phyloP scores from a whole-genome alignment of 257 asterid species.

The Petunia axillaris region DNA sequence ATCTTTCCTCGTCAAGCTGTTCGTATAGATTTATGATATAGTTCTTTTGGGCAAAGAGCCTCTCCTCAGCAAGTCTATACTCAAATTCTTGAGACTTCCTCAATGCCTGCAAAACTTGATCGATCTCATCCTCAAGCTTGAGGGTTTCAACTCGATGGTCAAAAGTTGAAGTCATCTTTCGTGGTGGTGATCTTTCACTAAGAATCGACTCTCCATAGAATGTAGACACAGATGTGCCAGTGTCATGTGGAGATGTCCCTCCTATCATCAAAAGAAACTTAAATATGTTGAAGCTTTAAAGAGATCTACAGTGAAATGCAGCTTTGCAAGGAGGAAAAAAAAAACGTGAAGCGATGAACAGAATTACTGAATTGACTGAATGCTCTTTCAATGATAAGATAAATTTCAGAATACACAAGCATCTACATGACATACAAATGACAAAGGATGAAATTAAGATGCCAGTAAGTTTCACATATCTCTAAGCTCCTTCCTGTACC shows the following conservation, averaged over 20 bases:
- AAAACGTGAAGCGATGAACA: conserved; percentile 14
- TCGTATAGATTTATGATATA: conserved; percentile 50
- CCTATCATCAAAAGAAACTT: conserved; percentile 25
- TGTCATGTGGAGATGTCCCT: conserved; percentile 31
- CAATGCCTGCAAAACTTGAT: conserved; percentile 45
- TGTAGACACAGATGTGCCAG: conserved; percentile 26
- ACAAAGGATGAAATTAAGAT: conserved; percentile 8
- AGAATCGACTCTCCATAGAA: not conserved
- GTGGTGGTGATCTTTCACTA: conserved; percentile 29
- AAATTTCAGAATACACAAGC: conserved; percentile 5
- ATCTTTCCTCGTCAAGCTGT: conserved; percentile 59
- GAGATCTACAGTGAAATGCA: conserved; percentile 6
- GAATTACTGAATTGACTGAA: not conserved
- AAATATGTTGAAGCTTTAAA: not conserved
- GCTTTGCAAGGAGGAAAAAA: not conserved
- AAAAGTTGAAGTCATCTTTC: conserved; percentile 36
- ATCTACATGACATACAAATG: not conserved
- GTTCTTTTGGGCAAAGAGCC: conserved; percentile 55
- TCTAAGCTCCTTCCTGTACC: not conserved
- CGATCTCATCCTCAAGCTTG: conserved; percentile 57
- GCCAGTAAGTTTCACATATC: not conserved
- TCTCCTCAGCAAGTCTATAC: conserved; percentile 59
- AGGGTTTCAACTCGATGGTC: conserved; percentile 56
- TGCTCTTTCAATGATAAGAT: not conserved
- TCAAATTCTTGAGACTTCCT: conserved; percentile 64